Base-by-base conservation (phyloP, 1,139 yeast genomes). In the Wickerhamomyces sp. region DNA sequence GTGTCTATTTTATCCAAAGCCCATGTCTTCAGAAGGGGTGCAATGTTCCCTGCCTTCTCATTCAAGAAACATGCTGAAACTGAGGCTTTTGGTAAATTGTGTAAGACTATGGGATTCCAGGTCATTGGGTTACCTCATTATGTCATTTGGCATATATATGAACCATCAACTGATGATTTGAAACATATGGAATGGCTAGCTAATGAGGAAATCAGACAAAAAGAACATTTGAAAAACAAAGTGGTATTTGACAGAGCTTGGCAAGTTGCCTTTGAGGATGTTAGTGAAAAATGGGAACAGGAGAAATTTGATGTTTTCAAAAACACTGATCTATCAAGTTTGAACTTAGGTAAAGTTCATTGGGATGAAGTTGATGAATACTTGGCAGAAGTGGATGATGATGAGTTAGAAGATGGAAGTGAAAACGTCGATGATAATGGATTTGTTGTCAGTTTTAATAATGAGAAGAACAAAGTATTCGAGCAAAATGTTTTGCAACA, bases 241-340 rank as follows among this genome's bases (percentile, higher is more conserved):
- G 57, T 46, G 30, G 49, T 64, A 31, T 65, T 63, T 45, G 59
- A 63, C 30, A 63, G 56, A 39, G 58, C 62, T 17, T 65, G 68
- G 68, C 49, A 56, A 34, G 54, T 56, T 31, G 66, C 65, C 12
- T 65, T 64, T 45, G 66, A 59, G 36, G 67, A 64, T 44, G 67
- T 65, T 28, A 54, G 51, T 30, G 52, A 54, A 13, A 58, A 56
- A 26, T 65, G 70, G 70, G 52, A 56, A 33, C 47, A 45, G 13
- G 57, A 64, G 42, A 63, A 61, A 42, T 60, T 63, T 41, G 67
- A 73, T 52, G 74, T 83, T 48, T 68, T 84, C 62, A 81, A 81
- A 58, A 83, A 83, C 55, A 78, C 87, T 8, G 90, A 83, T 55
- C 46, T 64, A 38, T 49, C 57, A 14, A 46, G 42, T 18, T 45